These are phyloP conservation scores for Gossypium longicalyx DNA, from an alignment of 345 rosid genomes.

Conservation along the genomic window DNA sequence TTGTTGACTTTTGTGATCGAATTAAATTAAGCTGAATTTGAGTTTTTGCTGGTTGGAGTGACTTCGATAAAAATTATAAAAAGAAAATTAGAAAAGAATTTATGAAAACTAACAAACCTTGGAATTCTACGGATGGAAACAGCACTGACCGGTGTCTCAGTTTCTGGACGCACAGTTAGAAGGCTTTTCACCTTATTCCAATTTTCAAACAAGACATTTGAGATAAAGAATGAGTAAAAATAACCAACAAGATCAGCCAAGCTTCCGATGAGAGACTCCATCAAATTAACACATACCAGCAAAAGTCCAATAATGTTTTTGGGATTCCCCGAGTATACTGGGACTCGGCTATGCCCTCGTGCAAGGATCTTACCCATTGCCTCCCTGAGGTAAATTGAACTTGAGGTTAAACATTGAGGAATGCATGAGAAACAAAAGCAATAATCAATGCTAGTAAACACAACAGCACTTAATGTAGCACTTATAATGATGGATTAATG, in stretches of 20 bases:
- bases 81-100: not conserved
- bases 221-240: not conserved
- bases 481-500: too few species aligned
- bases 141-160: conserved; percentile 84
- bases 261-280: not conserved
- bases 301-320: conserved; percentile 86
- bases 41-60: too few species aligned
- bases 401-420: not conserved
- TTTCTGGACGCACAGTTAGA: conserved; percentile 92
- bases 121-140: conserved; percentile 91
- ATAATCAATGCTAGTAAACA: too few species aligned
- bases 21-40: too few species aligned
- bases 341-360: conserved; percentile 94
- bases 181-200: conserved; percentile 77
- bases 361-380: conserved; percentile 87
- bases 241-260: not conserved
- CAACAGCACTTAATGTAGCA: too few species aligned
- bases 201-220: not conserved
- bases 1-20: too few species aligned
- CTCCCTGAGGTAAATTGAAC: conserved; percentile 50
- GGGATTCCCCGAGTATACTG: conserved; percentile 80
- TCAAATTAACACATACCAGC: conserved; percentile 49
- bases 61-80: too few species aligned
- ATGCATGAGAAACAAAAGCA: not conserved
- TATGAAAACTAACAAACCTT: conserved; percentile 37